Conservation (phyloP, 805 yeast genomes). For the Metschnikowia continentalis region DNA sequence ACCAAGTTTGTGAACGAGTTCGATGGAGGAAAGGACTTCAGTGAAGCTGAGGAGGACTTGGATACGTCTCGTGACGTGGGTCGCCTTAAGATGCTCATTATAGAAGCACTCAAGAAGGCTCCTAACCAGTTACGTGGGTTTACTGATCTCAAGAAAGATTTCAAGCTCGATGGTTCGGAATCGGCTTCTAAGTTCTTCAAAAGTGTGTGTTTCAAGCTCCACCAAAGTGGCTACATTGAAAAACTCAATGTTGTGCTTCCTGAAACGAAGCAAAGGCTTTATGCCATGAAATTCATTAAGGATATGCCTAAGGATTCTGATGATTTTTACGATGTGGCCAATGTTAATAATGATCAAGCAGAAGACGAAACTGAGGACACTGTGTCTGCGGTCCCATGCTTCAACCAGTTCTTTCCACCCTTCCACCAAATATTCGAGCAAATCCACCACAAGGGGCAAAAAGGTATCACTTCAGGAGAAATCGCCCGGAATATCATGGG, state of each 20-base stretch:
- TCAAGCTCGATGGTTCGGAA: constrained; percentile 43
- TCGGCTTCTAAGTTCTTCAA: constrained; percentile 45
- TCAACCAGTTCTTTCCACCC: constrained; percentile 58
- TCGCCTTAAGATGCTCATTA: constrained; percentile 35
- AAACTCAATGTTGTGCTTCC: constrained; percentile 46
- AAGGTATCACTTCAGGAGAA: constrained; percentile 61
- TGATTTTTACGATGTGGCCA: constrained; percentile 39
- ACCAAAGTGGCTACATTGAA: constrained; percentile 42
- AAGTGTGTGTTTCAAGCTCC: constrained; percentile 44
- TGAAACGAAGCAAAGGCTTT: constrained; percentile 23
- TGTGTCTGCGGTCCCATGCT: constrained; percentile 21
- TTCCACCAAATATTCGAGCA: constrained; percentile 59
- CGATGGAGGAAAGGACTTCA: constrained; percentile 9
- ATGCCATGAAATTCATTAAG: constrained; percentile 39
- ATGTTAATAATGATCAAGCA: constrained; percentile 16
- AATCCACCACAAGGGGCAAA: constrained; percentile 34
- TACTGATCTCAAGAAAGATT: constrained; percentile 56
- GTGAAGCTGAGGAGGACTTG: constrained; percentile 18
- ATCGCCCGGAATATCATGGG: constrained; percentile 53
- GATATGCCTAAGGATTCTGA: constrained; percentile 47
- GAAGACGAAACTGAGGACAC: constrained; percentile 6
- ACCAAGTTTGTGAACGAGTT: constrained; percentile 37
- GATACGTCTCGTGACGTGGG: constrained; percentile 27
- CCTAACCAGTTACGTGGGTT: constrained; percentile 59
- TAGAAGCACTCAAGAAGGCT: constrained; percentile 50